Conservation (phyloP, 1,284 basidiomycete genomes). For the Sanghuangporus baumii region DNA sequence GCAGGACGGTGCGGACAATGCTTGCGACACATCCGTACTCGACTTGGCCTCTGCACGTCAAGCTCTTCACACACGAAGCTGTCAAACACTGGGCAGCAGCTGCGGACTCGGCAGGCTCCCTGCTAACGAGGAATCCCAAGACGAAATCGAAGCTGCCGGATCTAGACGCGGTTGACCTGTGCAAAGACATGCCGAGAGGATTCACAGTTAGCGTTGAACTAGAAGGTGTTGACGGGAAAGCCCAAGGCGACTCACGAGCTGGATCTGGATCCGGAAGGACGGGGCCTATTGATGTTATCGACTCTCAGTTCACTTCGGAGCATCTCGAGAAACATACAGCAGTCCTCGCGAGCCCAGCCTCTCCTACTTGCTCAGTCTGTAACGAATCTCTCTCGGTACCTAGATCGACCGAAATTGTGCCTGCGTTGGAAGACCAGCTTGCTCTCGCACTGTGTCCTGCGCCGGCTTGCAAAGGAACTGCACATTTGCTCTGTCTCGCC, state of each 20-base stretch:
- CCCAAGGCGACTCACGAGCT: constrained; percentile 20
- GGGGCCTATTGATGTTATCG: constrained; percentile 60
- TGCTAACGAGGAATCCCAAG: background rate
- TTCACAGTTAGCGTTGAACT: constrained; percentile 51
- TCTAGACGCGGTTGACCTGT: background rate
- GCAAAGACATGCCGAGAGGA: constrained; percentile 39
- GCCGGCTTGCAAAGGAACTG: constrained; percentile 43
- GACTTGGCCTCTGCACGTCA: constrained; percentile 61
- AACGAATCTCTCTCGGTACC: constrained; percentile 27
- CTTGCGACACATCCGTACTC: constrained; percentile 52
- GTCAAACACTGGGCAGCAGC: constrained; percentile 43
- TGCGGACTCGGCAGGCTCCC: background rate
- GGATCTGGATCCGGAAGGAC: constrained; percentile 38
- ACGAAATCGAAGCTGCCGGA: background rate
- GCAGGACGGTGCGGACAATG: constrained; percentile 48
- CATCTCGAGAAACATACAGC: constrained; percentile 50
- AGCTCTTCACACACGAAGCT: constrained; percentile 61
- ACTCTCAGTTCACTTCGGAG: constrained; percentile 49
- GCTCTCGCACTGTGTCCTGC: constrained; percentile 47
- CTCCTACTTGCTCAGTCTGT: constrained; percentile 36
- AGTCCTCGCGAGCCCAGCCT: constrained; percentile 31
- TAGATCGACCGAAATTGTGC: constrained; percentile 33
- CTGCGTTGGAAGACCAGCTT: constrained; percentile 49
- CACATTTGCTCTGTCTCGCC: constrained; percentile 71
- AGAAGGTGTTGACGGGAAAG: constrained; percentile 70